Percentiles rank a stretch among this genome's conserved stretches.
Evolutionary conservation across 2,329 filamentous ascomycete genomes (phyloP).

Genomic region (Phoma sp.): DNA sequence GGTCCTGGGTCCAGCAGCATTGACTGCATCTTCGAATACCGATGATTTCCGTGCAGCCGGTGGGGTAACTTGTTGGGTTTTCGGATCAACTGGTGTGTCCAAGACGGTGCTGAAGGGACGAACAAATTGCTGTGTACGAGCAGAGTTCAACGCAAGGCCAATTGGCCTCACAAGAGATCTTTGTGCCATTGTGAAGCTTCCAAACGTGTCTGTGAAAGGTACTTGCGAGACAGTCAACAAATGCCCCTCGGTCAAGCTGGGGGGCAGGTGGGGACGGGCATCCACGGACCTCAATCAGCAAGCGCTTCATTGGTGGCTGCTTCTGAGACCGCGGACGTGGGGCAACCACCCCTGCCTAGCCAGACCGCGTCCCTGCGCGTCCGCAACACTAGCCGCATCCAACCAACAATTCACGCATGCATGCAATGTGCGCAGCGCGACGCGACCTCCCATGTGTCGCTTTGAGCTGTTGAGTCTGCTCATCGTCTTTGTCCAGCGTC

Average conservation of each 20-base stretch:
- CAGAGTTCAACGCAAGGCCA: constrained; percentile 11
- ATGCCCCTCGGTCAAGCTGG: constrained; percentile 15
- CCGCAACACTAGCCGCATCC: constrained; percentile 20
- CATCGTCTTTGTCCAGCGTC: constrained; percentile 38
- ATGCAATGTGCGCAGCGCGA: constrained; percentile 21
- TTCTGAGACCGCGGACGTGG: constrained; percentile 1
- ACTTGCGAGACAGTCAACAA: constrained; percentile 11
- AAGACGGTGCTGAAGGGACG: constrained; percentile 45
- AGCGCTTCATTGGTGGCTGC: constrained; percentile 12
- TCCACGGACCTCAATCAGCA: constrained; percentile 3
- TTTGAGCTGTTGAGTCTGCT: constrained; percentile 47
- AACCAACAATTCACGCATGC: constrained; percentile 22
- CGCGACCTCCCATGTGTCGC: constrained; percentile 44
- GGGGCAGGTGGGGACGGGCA: not conserved
- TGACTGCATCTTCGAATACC: constrained; percentile 59
- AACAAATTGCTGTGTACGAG: constrained; percentile 14
- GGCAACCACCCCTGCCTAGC: constrained; percentile 5
- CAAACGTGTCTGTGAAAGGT: constrained; percentile 9
- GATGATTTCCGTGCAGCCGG: constrained; percentile 19
- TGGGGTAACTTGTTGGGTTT: constrained; percentile 29
- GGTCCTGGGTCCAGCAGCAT: constrained; percentile 68
- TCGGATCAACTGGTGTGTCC: constrained; percentile 37
- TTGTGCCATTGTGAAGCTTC: constrained; percentile 17
- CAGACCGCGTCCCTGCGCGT: constrained; percentile 10
- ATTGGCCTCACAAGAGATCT: constrained; percentile 18